phyloP scores from a whole-genome alignment of 2,329 filamentous ascomycete species.

The Neobulgaria alba region DNA sequence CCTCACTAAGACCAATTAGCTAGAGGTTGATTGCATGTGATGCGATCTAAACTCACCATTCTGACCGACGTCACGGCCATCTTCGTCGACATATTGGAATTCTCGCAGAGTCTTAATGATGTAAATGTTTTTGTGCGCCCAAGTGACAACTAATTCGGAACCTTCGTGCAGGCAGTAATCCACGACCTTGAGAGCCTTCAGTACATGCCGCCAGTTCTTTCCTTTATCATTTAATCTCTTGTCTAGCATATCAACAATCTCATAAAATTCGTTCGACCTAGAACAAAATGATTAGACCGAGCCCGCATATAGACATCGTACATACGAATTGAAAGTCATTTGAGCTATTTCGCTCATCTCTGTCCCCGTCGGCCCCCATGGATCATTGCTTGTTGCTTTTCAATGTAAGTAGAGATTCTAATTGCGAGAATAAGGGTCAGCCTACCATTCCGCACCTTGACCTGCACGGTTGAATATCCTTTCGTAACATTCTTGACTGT shows the following conservation, averaged over 20 bases:
- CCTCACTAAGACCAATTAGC: slow-evolving; percentile 57
- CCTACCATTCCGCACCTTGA: slow-evolving; percentile 96
- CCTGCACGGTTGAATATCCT: slow-evolving; percentile 91
- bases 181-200: slow-evolving; percentile 94
- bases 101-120: slow-evolving; percentile 98
- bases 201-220: slow-evolving; percentile 97
- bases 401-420: slow-evolving; percentile 24
- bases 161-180: slow-evolving; percentile 98
- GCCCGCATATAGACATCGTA: slow-evolving; percentile 10
- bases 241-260: slow-evolving; percentile 99
- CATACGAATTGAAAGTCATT: slow-evolving; percentile 95
- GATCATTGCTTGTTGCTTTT: slow-evolving; percentile 92
- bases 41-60: slow-evolving; percentile 58
- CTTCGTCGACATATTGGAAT: slow-evolving; percentile 94
- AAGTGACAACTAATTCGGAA: slow-evolving; percentile 91
- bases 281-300: neutral
- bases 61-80: slow-evolving; percentile 88
- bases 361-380: slow-evolving; percentile 94
- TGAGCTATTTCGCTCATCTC: slow-evolving; percentile 99
- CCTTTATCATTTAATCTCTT: slow-evolving; percentile 98
- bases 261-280: slow-evolving; percentile 90
- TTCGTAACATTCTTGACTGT: slow-evolving; percentile 99
- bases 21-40: neutral
- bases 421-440: slow-evolving; percentile 18
- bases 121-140: slow-evolving; percentile 96